Evolutionary conservation across 108 stramenopile genomes (phyloP).

Genomic region (Skeletonema menzelii): DNA sequence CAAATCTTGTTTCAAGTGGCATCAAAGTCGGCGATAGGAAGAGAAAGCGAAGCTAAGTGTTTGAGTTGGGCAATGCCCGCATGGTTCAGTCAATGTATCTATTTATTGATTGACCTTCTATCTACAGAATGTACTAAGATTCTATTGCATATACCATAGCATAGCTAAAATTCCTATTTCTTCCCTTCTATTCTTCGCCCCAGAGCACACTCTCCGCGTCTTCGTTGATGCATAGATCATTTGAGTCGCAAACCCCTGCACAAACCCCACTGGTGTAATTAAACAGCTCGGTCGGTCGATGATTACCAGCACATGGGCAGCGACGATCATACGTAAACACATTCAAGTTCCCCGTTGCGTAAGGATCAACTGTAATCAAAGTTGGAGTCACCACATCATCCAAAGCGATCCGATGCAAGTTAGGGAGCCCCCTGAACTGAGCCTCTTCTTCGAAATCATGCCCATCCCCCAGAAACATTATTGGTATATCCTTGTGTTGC

Average conservation of each 20-base stretch:
- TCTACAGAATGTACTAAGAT: neutral
- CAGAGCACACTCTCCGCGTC: neutral
- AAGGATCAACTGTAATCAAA: neutral
- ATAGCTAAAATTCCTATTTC: neutral
- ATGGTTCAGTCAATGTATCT: neutral
- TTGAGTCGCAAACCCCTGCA: neutral
- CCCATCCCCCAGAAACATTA: constrained; percentile 1
- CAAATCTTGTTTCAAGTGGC: neutral
- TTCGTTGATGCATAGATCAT: neutral
- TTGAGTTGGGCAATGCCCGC: neutral
- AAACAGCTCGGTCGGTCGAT: neutral
- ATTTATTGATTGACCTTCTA: neutral
- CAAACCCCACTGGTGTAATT: neutral
- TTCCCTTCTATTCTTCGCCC: neutral
- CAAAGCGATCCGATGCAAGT: neutral
- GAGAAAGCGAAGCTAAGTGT: neutral
- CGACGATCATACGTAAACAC: neutral
- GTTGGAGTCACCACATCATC: constrained; percentile 3
- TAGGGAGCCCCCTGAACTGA: neutral
- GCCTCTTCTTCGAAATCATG: neutral
- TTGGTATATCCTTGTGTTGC: neutral
- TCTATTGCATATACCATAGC: neutral
- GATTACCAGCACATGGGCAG: neutral
- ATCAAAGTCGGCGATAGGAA: neutral
- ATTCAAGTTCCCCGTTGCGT: neutral